These are phyloP conservation scores for Monosporascus sp. DNA, from an alignment of 2,329 filamentous ascomycete species.

Conservation along the genomic window DNA sequence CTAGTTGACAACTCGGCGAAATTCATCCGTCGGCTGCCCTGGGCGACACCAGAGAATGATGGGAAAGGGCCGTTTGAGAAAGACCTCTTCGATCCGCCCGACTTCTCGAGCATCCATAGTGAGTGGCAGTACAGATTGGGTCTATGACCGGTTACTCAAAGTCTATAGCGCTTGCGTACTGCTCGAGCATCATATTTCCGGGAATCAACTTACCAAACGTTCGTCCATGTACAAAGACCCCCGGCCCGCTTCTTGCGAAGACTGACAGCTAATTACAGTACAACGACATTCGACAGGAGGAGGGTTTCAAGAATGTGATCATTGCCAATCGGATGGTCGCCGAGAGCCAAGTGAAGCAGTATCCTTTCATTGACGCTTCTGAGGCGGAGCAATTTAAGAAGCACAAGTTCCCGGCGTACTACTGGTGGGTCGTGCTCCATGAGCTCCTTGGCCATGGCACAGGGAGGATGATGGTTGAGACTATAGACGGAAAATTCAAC, in stretches of 20 bases:
- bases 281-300: conserved; percentile 52
- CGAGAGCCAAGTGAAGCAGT: conserved; percentile 39
- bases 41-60: conserved; percentile 42
- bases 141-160: conserved; percentile 1
- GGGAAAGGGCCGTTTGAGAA: conserved; percentile 62
- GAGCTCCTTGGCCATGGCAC: conserved; percentile 63
- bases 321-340: conserved; percentile 53
- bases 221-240: conserved; percentile 4
- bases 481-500: conserved; percentile 48
- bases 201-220: conserved; percentile 42
- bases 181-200: conserved; percentile 37
- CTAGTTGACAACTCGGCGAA: conserved; percentile 59
- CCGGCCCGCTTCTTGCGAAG: neutral
- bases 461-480: conserved; percentile 56
- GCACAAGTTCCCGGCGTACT: conserved; percentile 62
- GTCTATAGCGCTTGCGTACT: conserved; percentile 35
- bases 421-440: conserved; percentile 69
- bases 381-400: conserved; percentile 59
- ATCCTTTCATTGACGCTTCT: conserved; percentile 54
- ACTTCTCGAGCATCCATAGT: conserved; percentile 69
- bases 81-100: conserved; percentile 64
- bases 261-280: conserved; percentile 29
- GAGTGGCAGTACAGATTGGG: conserved; percentile 33
- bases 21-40: conserved; percentile 65
- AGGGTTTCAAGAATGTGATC: conserved; percentile 62